Percentiles rank a stretch among this genome's conserved stretches.
Evolutionary conservation across 306 rosid genomes (phyloP).

Genomic region (Malus orientalis): DNA sequence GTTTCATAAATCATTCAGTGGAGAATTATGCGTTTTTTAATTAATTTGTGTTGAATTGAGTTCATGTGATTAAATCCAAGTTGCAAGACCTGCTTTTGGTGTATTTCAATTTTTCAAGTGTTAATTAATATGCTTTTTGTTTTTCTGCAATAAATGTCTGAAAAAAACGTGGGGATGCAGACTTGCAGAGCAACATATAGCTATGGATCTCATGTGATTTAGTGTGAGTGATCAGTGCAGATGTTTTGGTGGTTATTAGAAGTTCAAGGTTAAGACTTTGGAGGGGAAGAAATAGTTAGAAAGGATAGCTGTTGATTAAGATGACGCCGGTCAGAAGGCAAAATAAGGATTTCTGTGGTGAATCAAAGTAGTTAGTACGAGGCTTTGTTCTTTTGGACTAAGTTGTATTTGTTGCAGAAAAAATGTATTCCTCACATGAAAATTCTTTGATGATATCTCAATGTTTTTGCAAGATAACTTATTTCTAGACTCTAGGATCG

Average conservation of each 20-base stretch:
- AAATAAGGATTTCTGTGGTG: not conserved
- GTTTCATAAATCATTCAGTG: too few species aligned
- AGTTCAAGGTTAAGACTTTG: not conserved
- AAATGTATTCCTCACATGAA: too few species aligned
- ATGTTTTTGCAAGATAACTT: not conserved
- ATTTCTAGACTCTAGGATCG: not conserved
- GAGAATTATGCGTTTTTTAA: not conserved
- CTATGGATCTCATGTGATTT: conserved; percentile 1
- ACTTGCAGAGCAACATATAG: not conserved
- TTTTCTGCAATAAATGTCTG: too few species aligned
- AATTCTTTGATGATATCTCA: not conserved
- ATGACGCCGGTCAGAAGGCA: not conserved
- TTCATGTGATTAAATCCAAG: too few species aligned
- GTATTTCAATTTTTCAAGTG: too few species aligned
- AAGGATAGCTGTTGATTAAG: not conserved
- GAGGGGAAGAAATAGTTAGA: not conserved
- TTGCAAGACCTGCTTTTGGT: too few species aligned
- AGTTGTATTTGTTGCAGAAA: not conserved
- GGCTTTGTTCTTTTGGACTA: not conserved
- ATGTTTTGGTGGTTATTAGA: not conserved
- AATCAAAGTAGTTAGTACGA: not conserved
- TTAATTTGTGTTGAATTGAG: too few species aligned
- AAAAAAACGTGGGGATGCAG: not conserved
- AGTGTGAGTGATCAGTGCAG: not conserved
- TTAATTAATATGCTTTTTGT: not conserved